Base-by-base conservation (phyloP, 2,329 filamentous ascomycete species). In the Saccharata proteae region DNA sequence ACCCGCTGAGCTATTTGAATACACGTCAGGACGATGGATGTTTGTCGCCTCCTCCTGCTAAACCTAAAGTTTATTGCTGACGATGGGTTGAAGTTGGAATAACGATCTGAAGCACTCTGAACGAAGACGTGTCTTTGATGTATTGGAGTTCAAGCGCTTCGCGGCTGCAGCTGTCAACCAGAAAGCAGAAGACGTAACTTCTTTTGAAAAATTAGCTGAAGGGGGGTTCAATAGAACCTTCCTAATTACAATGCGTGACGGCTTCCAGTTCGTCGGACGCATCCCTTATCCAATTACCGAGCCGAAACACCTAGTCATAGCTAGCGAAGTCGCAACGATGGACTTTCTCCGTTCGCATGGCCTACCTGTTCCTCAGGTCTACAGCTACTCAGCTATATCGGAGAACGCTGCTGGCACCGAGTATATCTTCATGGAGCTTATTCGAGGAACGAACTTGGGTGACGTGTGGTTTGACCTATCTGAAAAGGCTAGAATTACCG, bases 241-340 rank as follows among this genome's bases (percentile, higher is more conserved):
- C 16, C 32, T 44, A 2, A 35, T 47, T 7, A 44, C 38, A 2
- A 45, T 50, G 43, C 34, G 26, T 13, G 45, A 49, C 27, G 47
- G 47, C 21, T 42, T 44, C 26, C 36, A 43, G 27, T 36, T 49
- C 31, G 34, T 51, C 12, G 47, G 40, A 11, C 38, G 43, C 10
- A 38, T 51, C 14, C 45, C 45, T 25, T 49, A 49, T 38, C 41
- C 32, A 3, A 23, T 33, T 15, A 44, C 46, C 9, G 36, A 42
- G 31, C 48, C 44, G 13, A 43, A 40, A 17, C 38, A 43, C 11
- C 31, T 47, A 19, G 44, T 50, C 12, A 42, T 51, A 5, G 53
- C 52, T 20, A 59, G 55, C 41, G 52, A 59, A 36, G 55, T 48
- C 21, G 55, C 57, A 9, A 60, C 50, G 5, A 47, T 59, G 17